Base-by-base conservation (phyloP, 1,284 basidiomycete genomes). In the Trametes pubescens region DNA sequence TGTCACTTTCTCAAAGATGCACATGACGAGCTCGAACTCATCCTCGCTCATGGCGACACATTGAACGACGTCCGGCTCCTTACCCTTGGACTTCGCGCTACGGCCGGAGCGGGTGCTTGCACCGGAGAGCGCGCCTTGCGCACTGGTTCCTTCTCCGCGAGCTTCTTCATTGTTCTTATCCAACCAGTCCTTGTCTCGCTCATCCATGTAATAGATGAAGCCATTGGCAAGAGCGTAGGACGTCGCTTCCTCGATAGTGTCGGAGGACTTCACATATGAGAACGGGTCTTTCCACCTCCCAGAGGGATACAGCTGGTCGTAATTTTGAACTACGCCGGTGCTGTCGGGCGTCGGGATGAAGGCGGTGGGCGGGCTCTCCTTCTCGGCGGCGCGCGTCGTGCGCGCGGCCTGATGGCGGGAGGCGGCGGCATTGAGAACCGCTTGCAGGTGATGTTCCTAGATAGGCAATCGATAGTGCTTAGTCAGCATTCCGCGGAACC, bases 1-100 rank as follows among this genome's bases (percentile, higher is more conserved):
- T 0, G 95, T 94, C 56, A 93, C 84, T 73, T 92, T 92, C 81
- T 99, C 97, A 73, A 98, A 93, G 47, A 98, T 80, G 51, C 94
- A 95, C 94, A 99, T 97, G 65, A 98, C 88, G 68, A 96, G 86
- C 78, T 99, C 98, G 69, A 99, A 97, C 70, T 95, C 90, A 71
- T 98, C 95, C 74, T 98, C 95, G 4, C 86, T 84, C 65, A 98
- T 91, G 60, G 82, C 75, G 16, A 91, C 75, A 14, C 88, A 85
- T 55, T 86, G 85, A 0, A 77, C 74, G 13, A 81, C 71, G 55
- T 93, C 92, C 0, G 89, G 87, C 66, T 93, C 91, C 74, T 93
- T 93, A 64, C 90, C 92, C 71, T 90, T 93, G 21, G 85, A 84
- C 75, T 93, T 94, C 26, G 90, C 83, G 70, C 86, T 91, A 47